These are phyloP conservation scores for Anisodus tanguticus DNA, from an alignment of 257 asterid species.

Conservation along the genomic window DNA sequence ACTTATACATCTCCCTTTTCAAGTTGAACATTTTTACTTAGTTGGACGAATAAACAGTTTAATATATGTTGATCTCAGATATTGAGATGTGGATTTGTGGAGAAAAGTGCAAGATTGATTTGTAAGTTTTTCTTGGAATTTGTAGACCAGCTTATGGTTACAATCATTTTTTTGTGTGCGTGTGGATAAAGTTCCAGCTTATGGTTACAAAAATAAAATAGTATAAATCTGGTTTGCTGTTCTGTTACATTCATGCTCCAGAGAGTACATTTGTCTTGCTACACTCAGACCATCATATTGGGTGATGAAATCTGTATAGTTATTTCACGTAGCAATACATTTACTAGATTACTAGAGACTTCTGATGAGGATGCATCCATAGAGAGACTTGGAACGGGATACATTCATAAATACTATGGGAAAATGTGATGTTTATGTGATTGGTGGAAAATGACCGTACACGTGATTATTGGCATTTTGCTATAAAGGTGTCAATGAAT, in stretches of 20 bases:
- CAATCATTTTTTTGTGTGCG: not conserved
- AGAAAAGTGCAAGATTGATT: not conserved
- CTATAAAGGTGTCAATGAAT: conserved; percentile 10
- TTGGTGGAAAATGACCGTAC: conserved; percentile 2
- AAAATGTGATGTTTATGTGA: not conserved
- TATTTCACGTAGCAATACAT: not conserved
- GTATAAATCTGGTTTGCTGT: not conserved
- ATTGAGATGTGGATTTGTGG: conserved; percentile 4
- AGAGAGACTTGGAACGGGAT: not conserved
- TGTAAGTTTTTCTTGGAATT: not conserved
- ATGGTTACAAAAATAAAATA: not conserved
- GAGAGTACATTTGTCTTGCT: not conserved
- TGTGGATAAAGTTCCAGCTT: not conserved
- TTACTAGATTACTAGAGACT: conserved; percentile 7
- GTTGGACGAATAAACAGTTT: not conserved
- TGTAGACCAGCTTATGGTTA: not conserved
- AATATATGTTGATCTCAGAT: not conserved
- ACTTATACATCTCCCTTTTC: not conserved
- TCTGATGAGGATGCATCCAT: conserved; percentile 1
- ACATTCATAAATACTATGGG: not conserved
- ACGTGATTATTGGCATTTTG: not conserved
- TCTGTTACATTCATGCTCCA: not conserved
- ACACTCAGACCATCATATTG: not conserved
- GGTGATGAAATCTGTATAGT: not conserved
- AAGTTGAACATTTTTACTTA: not conserved